phyloP scores from a whole-genome alignment of 2,329 filamentous ascomycete genomes.

The Myriosclerotinia curreyana region DNA sequence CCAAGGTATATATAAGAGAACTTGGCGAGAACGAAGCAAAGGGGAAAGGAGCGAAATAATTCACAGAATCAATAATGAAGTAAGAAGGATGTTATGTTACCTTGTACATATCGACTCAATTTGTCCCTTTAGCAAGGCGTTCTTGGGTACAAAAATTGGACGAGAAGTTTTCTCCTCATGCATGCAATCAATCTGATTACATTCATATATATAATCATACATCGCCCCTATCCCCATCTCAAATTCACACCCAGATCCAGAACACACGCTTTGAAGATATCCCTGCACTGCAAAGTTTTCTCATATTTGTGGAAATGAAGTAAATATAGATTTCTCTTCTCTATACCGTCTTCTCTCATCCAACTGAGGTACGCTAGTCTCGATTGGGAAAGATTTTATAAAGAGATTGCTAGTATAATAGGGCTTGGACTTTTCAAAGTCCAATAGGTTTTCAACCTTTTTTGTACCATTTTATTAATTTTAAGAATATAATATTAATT shows the following conservation, averaged over 20 bases:
- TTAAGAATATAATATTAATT: no score
- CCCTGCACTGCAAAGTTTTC: background rate
- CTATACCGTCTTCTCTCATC: no score
- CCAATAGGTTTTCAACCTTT: no score
- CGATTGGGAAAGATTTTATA: no score
- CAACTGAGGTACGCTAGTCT: no score
- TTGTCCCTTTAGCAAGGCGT: constrained; percentile 27
- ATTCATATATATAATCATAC: background rate
- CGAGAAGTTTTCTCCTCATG: background rate
- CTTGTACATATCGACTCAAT: constrained; percentile 7
- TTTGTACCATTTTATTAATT: no score
- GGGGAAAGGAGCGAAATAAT: constrained; percentile 38
- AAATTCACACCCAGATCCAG: background rate
- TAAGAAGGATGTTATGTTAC: background rate
- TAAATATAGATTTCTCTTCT: background rate
- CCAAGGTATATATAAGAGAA: constrained; percentile 78
- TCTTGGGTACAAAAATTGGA: constrained; percentile 20
- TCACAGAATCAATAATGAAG: background rate
- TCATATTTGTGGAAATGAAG: background rate
- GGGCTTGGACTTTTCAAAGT: background rate
- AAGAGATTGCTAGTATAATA: no score
- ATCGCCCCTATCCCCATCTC: background rate
- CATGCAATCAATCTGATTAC: background rate
- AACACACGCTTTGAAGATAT: background rate
- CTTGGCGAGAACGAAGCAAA: constrained; percentile 78